Evolutionary conservation across 225 moss, liverwort and hornwort genomes (phyloP), one percentile per base, ranked within the genome.

Genomic region (Asterella californica): DNA sequence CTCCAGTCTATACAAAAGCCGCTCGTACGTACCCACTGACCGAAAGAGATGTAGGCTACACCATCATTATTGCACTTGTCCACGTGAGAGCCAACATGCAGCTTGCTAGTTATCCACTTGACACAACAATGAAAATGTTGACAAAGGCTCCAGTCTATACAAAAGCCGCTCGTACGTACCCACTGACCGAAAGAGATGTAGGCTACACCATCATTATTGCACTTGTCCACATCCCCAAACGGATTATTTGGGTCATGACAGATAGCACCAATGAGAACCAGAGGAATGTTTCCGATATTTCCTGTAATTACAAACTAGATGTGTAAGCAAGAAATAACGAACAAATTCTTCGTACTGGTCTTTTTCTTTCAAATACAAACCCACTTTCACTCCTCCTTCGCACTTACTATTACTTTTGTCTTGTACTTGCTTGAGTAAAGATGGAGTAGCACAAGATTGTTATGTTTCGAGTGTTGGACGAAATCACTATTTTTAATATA

Each of bases 161-260:
- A 42, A 42, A 42, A 42, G 42, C 42, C 3, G 42, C 7, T 2
- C 7, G 7, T 2, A 81, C 69, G 53, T 90, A 96, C 96, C 96
- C 96, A 96, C 86, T 94, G 96, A 60, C 96, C 96, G 48, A 96
- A 96, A 50, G 96, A 92, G 45, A 96, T 90, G 66, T 96, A 96
- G 18, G 96, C 96, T 25, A 94, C 92, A 50, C 96, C 96, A 32
- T 84, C 79, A 8, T 86, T 85, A 22, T 89, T 89, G 79, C 96
- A 96, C 30, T 72, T 29, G 1, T 84, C 82, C 53, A 88, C 72
- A 78, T 87, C 87, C 6, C 90, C 92, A 78, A 96, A 96, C 4
- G 94, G 94, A 79, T 93, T 96, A 52, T 78, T 79, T 9, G 84
- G 77, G 45, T 91, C 91, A 32, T 90, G 84, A 68, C 94, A 96